Evolutionary conservation across 805 yeast genomes (phyloP), one percentile per base, ranked within the genome.

Genomic region (Priceomyces haplophilus): DNA sequence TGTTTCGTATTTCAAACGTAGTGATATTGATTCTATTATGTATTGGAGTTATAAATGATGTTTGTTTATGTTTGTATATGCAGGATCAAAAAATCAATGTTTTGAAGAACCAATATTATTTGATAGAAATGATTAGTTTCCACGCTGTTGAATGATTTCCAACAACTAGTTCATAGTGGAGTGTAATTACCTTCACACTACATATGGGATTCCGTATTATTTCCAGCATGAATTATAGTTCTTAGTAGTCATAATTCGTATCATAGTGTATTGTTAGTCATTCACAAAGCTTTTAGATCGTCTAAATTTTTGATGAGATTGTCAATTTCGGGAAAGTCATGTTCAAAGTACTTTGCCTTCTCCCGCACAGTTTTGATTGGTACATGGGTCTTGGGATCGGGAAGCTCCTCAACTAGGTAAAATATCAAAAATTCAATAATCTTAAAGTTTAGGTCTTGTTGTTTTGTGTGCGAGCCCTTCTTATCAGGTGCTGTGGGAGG

Each of bases 351-450:
- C 12, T 54, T 54, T 2, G 71, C 58, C 46, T 70, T 70, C 34
- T 69, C 66, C 40, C 52, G 38, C 1, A 62, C 37, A 7, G 58
- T 34, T 31, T 43, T 51, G 3, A 39, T 42, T 24, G 32, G 21
- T 7, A 31, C 25, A 4, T 37, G 40, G 3, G 42, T 25, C n/a
- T 40, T 42, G 16, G 25, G 42, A 3, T 43, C 36, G 2, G 40
- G 42, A 2, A 30, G 62, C 57, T 83, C 91, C 10, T 88, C 88
- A 7, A 79, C 70, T 42, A 85, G 61, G 53, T 85, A 84, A 55
- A 83, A 82, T 42, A 84, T 76, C 40, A 85, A 62, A 56, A 84
- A 85, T 61, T 85, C 90, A 38, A 85, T 69, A 10, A 81, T 73
- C 50, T 81, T 79, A 48, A 82, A 76, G 51, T 82, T 81, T 11